Base-by-base conservation (phyloP, 352 stramenopile genomes). In the Pythium brachiatum region DNA sequence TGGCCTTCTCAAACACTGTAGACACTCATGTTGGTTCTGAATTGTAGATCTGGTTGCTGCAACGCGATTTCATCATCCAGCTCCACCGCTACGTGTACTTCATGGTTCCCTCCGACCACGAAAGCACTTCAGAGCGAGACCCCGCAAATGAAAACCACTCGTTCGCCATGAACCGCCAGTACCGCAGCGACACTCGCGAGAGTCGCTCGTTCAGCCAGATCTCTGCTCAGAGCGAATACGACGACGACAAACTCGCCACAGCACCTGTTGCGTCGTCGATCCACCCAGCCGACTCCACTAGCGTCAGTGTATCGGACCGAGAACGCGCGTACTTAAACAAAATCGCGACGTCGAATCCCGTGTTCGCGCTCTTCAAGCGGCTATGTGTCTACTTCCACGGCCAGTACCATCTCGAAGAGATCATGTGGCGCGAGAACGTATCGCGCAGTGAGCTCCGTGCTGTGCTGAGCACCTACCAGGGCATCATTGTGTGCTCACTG, bases 391-490 rank as follows among this genome's bases (percentile, higher is more conserved):
- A 95, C 64, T 95, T 95, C 54, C 83, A 94, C 41, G 87, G 87
- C 38, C 81, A 95, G 46, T 78, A 94, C 53, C 87, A 95, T 58
- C 64, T 94, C 15, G 87, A 93, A 69, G 87, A 95, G 70, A 95
- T 95, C 57, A 95, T 95, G 87, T 95, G 87, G 87, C 73, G 87
- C 15, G 87, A 95, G 51, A 94, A 92, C 26, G 62, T 95, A 1
- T 89, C 81, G 1, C 79, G 87, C 3, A 86, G 78, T n/a, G 87
- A 92, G 44, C 60, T 95, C 18, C 81, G 83, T 25, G 89, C 79
- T 0, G 83, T 94, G 25, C 72, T 95, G 55, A 91, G 75, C 62
- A 91, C 82, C n/a, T 95, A 94, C 66, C 75, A 89, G 56, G 81
- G 92, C 39, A 93, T 93, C 50, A 84, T 94, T 29, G 85, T 92